Evolutionary conservation across 441 rosid genomes (phyloP).

Genomic region (Bocquillonia castaneifolia): DNA sequence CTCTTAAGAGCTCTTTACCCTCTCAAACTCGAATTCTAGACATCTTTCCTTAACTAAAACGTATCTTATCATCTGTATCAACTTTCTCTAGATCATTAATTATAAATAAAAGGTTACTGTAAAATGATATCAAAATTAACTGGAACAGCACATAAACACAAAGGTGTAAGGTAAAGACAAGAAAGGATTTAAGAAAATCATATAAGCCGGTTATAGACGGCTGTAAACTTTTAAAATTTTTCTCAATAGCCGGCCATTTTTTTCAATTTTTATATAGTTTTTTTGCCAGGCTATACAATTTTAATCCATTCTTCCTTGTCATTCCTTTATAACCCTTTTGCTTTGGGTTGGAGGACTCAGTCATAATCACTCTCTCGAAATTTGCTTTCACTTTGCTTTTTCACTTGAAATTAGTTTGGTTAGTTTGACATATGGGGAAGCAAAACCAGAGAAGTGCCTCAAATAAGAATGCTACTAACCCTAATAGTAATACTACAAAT

Average conservation of each 20-base stretch:
- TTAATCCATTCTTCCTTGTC: slow-evolving; percentile 17
- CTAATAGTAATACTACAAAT: not conserved
- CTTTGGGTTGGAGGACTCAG: slow-evolving; percentile 30
- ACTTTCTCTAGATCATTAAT: no score
- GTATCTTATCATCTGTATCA: no score
- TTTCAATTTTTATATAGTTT: not conserved
- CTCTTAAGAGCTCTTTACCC: no score
- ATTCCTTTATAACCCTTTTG: slow-evolving; percentile 31
- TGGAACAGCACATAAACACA: slow-evolving; percentile 26
- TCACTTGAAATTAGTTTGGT: not conserved
- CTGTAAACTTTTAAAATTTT: slow-evolving; percentile 11
- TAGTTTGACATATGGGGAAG: slow-evolving; percentile 37
- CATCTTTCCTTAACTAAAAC: no score
- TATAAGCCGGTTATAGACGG: slow-evolving; percentile 51
- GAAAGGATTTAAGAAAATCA: slow-evolving; percentile 18
- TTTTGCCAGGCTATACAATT: slow-evolving; percentile 29
- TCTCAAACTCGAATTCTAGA: no score
- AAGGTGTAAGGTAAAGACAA: slow-evolving; percentile 31
- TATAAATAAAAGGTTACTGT: not conserved
- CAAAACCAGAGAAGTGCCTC: slow-evolving; percentile 32
- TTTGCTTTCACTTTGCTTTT: slow-evolving; percentile 3
- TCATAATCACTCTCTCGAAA: slow-evolving; percentile 14
- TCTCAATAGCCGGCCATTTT: slow-evolving; percentile 36
- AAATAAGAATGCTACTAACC: slow-evolving; percentile 1
- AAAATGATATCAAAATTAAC: slow-evolving; percentile 10